These are phyloP conservation scores for Phytopythium boreale DNA, from an alignment of 352 stramenopile species.

Conservation along the genomic window DNA sequence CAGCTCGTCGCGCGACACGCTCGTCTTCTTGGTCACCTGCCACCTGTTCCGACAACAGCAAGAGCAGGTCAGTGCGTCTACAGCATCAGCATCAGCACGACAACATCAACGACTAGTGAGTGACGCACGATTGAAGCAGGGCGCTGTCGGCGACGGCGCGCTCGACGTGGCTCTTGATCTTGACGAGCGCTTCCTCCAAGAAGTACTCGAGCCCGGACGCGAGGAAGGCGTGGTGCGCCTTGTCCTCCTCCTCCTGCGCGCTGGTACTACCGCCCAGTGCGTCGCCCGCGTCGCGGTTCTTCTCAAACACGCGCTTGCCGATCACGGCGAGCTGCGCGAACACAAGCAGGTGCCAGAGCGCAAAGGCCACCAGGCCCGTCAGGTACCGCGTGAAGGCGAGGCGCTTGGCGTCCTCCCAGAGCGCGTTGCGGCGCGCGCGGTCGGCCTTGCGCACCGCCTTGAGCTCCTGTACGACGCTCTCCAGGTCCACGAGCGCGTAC, in stretches of 20 bases:
- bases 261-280: neutral
- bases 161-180: constrained; percentile 67
- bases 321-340: constrained; percentile 79
- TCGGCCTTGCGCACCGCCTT: constrained; percentile 60
- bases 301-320: constrained; percentile 70
- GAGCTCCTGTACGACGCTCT: constrained; percentile 69
- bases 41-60: constrained; percentile 18
- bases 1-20: constrained; percentile 64
- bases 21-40: constrained; percentile 69
- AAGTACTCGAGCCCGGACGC: constrained; percentile 81
- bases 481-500: constrained; percentile 61
- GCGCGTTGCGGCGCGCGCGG: constrained; percentile 46
- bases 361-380: constrained; percentile 68
- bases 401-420: constrained; percentile 77
- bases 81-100: neutral
- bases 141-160: constrained; percentile 38
- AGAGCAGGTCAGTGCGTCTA: neutral
- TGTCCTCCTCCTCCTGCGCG: constrained; percentile 27
- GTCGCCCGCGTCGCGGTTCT: constrained; percentile 29
- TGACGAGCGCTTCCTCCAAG: constrained; percentile 52
- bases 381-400: constrained; percentile 73
- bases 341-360: constrained; percentile 75
- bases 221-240: constrained; percentile 67
- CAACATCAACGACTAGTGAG: neutral
- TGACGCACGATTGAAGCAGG: constrained; percentile 44